These are phyloP conservation scores for Monilinia aucupariae DNA, from an alignment of 2,329 filamentous ascomycete genomes.

Conservation along the genomic window DNA sequence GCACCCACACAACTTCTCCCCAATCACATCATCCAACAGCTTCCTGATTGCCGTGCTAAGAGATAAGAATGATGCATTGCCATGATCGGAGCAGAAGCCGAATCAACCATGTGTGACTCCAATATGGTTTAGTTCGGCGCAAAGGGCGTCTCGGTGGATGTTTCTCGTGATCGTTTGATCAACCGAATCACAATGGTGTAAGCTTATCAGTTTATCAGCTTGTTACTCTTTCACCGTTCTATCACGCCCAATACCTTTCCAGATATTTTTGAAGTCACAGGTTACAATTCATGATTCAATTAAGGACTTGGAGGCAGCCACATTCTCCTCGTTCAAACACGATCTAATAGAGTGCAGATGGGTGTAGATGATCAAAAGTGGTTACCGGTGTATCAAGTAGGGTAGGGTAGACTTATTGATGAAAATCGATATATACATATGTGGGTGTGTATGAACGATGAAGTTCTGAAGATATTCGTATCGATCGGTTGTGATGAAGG, in stretches of 20 bases:
- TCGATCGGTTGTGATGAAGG: background rate
- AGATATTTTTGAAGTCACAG: slow-evolving; percentile 1
- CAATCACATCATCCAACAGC: slow-evolving; percentile 15
- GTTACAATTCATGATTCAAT: slow-evolving; percentile 3
- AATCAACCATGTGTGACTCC: slow-evolving; percentile 17
- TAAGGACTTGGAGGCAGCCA: background rate
- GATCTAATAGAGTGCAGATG: background rate
- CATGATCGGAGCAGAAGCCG: slow-evolving; percentile 42
- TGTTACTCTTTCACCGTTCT: background rate
- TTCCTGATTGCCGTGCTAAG: slow-evolving; percentile 3
- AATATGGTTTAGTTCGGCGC: slow-evolving; percentile 8
- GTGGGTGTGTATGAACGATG: background rate
- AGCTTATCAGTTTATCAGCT: background rate
- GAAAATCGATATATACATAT: no score
- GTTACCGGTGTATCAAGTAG: slow-evolving; percentile 4
- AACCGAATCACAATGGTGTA: slow-evolving; percentile 1
- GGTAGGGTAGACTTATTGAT: no score
- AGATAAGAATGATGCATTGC: background rate
- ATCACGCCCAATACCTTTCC: slow-evolving; percentile 10
- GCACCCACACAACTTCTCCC: slow-evolving; percentile 20
- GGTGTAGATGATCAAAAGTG: slow-evolving; percentile 12
- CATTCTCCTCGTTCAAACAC: background rate
- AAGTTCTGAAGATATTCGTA: background rate
- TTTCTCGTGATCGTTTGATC: slow-evolving; percentile 17
- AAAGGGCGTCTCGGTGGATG: slow-evolving; percentile 6